phyloP scores from a whole-genome alignment of 2,329 filamentous ascomycete species.

The Echinosphaeria canescens region DNA sequence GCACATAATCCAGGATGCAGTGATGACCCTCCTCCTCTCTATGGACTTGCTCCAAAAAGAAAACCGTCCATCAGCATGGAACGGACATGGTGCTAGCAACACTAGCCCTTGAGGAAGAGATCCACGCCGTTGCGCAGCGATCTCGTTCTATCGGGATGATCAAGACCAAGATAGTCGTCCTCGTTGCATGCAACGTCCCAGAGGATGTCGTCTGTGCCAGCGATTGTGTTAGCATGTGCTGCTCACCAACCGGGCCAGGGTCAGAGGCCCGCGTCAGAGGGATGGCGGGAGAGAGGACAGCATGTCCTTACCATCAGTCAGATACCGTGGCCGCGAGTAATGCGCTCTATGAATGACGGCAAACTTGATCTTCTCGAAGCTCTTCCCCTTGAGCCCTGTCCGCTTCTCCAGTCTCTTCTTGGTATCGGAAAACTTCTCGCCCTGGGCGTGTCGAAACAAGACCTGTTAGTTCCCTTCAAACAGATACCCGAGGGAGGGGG shows the following conservation, averaged over 20 bases:
- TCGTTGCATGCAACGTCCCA: slow-evolving; percentile 26
- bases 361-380: slow-evolving; percentile 97
- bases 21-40: too few species aligned
- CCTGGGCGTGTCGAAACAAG: too few species aligned
- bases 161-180: slow-evolving; percentile 41
- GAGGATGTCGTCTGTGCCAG: slow-evolving; percentile 29
- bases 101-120: slow-evolving; percentile 28
- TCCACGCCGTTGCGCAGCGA: slow-evolving; percentile 36
- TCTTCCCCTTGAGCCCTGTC: slow-evolving; percentile 91
- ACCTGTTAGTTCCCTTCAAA: too few species aligned
- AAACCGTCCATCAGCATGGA: background rate
- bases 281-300: background rate
- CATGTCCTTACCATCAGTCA: slow-evolving; percentile 57
- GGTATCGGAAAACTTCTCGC: slow-evolving; percentile 73
- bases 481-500: too few species aligned
- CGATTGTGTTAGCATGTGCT: background rate
- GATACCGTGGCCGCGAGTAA: slow-evolving; percentile 61
- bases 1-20: too few species aligned
- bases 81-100: background rate
- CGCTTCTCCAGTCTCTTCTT: slow-evolving; percentile 87
- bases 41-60: too few species aligned
- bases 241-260: slow-evolving; percentile 7
- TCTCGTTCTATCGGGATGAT: slow-evolving; percentile 41
- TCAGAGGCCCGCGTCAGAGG: slow-evolving; percentile 3
- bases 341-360: slow-evolving; percentile 50